Percentiles rank a stretch among this genome's conserved stretches.
phyloP scores from a whole-genome alignment of 1,139 yeast species.

The Pichia sp. region DNA sequence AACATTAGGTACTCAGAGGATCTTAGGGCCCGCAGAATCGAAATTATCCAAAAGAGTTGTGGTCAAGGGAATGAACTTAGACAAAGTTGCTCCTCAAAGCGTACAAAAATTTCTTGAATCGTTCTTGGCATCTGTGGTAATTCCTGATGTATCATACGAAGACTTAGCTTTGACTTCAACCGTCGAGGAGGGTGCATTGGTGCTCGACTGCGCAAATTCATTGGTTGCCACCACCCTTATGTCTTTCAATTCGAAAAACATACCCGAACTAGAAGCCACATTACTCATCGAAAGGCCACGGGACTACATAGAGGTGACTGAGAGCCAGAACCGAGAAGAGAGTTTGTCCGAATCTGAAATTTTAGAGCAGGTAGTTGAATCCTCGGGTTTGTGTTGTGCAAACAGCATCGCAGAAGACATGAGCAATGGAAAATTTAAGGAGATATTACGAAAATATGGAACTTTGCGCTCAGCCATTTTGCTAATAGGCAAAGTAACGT shows the following conservation, averaged over 20 bases:
- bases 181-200: slow-evolving; percentile 35
- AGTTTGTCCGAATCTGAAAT: slow-evolving; percentile 8
- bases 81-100: slow-evolving; percentile 19
- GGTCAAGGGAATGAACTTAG: slow-evolving; percentile 26
- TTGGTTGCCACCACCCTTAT: slow-evolving; percentile 57
- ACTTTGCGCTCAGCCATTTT: slow-evolving; percentile 32
- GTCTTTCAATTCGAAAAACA: slow-evolving; percentile 40
- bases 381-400: slow-evolving; percentile 35
- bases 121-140: slow-evolving; percentile 24
- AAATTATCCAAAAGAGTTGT: slow-evolving; percentile 39
- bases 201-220: slow-evolving; percentile 48
- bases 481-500: slow-evolving; percentile 34
- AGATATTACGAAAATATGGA: slow-evolving; percentile 37
- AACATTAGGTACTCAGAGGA: slow-evolving; percentile 33
- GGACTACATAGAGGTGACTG: slow-evolving; percentile 45
- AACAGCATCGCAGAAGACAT: slow-evolving; percentile 39
- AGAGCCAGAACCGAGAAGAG: slow-evolving; percentile 5
- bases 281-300: slow-evolving; percentile 50
- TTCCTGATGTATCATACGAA: slow-evolving; percentile 27
- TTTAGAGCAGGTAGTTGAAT: slow-evolving; percentile 23
- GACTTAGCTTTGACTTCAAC: slow-evolving; percentile 21
- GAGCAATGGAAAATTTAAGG: slow-evolving; percentile 35
- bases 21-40: slow-evolving; percentile 51
- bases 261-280: slow-evolving; percentile 35
- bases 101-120: slow-evolving; percentile 25